Base-by-base conservation (phyloP, 1,139 yeast genomes). In the Oligophagozyma castellii region DNA sequence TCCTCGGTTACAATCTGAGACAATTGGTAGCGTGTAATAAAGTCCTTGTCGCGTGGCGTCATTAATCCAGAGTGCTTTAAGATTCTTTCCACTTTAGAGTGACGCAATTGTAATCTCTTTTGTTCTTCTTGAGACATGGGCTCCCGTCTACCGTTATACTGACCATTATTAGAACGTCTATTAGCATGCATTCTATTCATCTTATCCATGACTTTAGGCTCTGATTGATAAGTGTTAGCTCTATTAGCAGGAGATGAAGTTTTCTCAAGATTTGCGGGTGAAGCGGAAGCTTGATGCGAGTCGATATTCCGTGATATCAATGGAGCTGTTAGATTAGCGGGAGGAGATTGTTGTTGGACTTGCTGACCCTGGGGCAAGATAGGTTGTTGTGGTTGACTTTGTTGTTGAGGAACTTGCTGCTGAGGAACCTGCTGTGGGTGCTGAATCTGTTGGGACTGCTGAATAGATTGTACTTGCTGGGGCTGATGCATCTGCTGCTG, bases 1-100 rank as follows among this genome's bases (percentile, higher is more conserved):
- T 92, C 98, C 34, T 86, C 96, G 12, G 95, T 80, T 26, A 89
- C 95, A 56, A 89, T 79, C 52, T 86, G 95, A 27, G 95, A 84
- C 40, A 89, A 67, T 57, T 92, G 98, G 51, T 86, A 78, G 51
- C 95, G 70, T 29, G 95, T 81, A 30, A 89, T 89, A 48, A 83
- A 84, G 57, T 86, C 95, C 59, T 86, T 86, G 54, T 89, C 98
- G 60, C 86, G 80, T 36, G 94, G 93, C 43, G 86, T 81, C 98
- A 89, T 89, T 40, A 89, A 72, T 36, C 95, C 95, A 16, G 93
- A 79, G 58, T 77, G 80, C 48, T 72, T 75, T 55, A 80, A 67
- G 43, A 83, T 80, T 40, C 79, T 70, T 20, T 77, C 72, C 23
- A 78, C 86, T 53, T 81, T 80, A 35, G 76, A 78, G 42, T 78